phyloP scores from a whole-genome alignment of 2,329 filamentous ascomycete species.

The Xylaria sp. region DNA sequence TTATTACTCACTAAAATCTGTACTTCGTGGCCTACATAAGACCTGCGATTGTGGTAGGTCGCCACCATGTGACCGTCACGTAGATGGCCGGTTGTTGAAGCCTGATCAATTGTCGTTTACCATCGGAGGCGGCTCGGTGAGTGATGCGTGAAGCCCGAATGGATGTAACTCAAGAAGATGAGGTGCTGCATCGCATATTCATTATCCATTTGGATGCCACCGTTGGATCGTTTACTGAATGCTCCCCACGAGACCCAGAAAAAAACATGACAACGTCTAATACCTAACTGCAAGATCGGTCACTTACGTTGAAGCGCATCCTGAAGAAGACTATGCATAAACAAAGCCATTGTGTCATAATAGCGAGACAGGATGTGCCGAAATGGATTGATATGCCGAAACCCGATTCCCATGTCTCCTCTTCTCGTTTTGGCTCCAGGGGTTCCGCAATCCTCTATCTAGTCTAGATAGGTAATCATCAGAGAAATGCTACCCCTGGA shows the following conservation, averaged over 20 bases:
- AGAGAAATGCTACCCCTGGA: constrained; percentile 8
- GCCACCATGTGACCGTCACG: constrained; percentile 5
- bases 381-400: constrained; percentile 16
- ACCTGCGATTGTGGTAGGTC: neutral
- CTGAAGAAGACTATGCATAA: constrained; percentile 10
- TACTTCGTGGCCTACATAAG: neutral
- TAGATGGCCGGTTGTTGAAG: constrained; percentile 5
- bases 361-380: constrained; percentile 1
- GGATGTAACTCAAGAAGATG: constrained; percentile 25
- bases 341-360: neutral
- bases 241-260: constrained; percentile 15
- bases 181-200: constrained; percentile 14
- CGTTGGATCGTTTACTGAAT: constrained; percentile 16
- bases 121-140: constrained; percentile 33
- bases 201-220: constrained; percentile 5
- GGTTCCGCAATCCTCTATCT: constrained; percentile 11
- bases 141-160: constrained; percentile 26
- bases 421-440: constrained; percentile 2
- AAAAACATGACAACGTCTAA: neutral
- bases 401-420: constrained; percentile 11
- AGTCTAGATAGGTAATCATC: neutral
- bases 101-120: constrained; percentile 16
- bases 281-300: neutral
- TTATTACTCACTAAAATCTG: neutral
- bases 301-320: constrained; percentile 3